phyloP scores from a whole-genome alignment of 331 rosid species.

The Rosa hybrid region DNA sequence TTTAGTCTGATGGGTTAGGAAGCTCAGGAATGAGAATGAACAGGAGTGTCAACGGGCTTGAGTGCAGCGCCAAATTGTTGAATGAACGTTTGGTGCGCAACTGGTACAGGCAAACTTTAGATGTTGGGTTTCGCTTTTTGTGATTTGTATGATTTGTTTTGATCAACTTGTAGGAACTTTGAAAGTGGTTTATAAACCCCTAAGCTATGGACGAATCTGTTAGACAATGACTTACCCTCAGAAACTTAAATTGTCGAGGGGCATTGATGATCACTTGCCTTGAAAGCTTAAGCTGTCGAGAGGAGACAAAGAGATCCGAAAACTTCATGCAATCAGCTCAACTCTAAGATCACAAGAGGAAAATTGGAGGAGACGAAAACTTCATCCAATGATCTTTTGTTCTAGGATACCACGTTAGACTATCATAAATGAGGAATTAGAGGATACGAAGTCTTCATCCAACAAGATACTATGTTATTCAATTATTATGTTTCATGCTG shows the following conservation, averaged over 20 bases:
- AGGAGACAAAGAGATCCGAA: neutral
- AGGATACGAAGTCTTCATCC: neutral
- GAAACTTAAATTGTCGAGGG: no score
- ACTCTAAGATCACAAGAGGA: neutral
- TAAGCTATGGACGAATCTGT: neutral
- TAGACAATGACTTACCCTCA: no score
- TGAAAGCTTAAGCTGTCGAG: no score
- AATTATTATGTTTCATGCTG: neutral
- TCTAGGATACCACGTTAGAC: neutral
- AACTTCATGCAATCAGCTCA: neutral
- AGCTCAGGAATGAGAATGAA: neutral
- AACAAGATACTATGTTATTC: neutral
- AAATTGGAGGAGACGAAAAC: no score
- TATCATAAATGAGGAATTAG: neutral
- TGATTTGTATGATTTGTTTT: conserved; percentile 15
- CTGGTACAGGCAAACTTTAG: neutral
- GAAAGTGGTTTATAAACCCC: neutral
- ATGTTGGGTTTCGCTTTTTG: neutral
- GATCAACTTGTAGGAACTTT: conserved; percentile 22
- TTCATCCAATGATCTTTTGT: no score
- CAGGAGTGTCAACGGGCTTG: conserved; percentile 7
- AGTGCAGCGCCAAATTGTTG: neutral
- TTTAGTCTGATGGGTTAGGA: neutral
- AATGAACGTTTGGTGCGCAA: neutral
- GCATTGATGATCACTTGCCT: no score